A percentile compares a stretch with the other conserved stretches of the same genome.
phyloP scores from a whole-genome alignment of 306 rosid species.

The Prunus kanzakura region DNA sequence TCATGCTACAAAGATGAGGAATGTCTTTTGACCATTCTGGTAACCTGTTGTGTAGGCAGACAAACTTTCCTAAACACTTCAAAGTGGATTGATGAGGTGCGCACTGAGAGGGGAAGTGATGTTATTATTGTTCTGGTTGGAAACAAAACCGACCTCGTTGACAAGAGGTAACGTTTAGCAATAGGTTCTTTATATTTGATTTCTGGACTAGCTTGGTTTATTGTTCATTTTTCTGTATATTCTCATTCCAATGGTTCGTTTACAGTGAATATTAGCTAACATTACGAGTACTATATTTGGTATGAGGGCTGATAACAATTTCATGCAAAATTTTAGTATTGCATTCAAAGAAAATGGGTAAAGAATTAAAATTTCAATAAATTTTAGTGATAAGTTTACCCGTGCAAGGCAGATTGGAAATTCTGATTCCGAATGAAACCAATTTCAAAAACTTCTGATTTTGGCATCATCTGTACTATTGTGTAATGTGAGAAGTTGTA shows the following conservation, averaged over 20 bases:
- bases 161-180: slow-evolving; percentile 56
- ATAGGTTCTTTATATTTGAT: not conserved
- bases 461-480: no score
- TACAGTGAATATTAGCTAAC: not conserved
- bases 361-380: not conserved
- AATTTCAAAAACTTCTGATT: no score
- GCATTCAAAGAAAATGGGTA: not conserved
- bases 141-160: slow-evolving; percentile 90
- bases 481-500: no score
- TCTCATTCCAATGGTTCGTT: not conserved
- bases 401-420: no score
- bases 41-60: slow-evolving; percentile 41
- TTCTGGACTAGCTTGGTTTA: not conserved
- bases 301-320: no score
- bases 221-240: not conserved
- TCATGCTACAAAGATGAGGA: not conserved
- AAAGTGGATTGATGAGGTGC: slow-evolving; percentile 93
- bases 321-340: no score
- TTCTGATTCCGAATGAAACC: no score
- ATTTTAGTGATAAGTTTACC: no score
- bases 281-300: no score
- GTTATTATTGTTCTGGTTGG: slow-evolving; percentile 86
- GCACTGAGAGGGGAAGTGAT: slow-evolving; percentile 83
- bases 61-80: slow-evolving; percentile 75
- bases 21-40: slow-evolving; percentile 8